phyloP scores from a whole-genome alignment of 139 green algal genomes.

The Microglena sp. region DNA sequence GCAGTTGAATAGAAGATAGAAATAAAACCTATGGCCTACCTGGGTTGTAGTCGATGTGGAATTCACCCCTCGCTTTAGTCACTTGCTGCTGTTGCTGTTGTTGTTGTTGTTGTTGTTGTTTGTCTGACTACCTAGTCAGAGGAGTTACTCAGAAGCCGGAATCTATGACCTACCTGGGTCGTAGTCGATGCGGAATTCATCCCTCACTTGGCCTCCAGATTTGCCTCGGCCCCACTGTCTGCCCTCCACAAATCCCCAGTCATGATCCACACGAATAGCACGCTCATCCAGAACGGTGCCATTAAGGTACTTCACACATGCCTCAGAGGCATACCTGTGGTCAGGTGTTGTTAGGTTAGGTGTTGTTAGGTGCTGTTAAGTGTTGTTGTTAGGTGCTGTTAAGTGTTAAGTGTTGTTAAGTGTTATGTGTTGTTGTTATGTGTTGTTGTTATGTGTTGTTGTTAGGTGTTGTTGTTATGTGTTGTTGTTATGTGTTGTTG shows the following conservation, averaged over 20 bases:
- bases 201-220: constrained; percentile 73
- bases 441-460: too few species aligned
- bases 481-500: too few species aligned
- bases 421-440: too few species aligned
- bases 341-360: too few species aligned
- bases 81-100: too few species aligned
- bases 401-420: too few species aligned
- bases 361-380: too few species aligned
- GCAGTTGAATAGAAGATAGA: neutral
- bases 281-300: constrained; percentile 89
- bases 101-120: too few species aligned
- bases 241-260: constrained; percentile 97
- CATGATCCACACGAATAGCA: constrained; percentile 88
- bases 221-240: constrained; percentile 88
- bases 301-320: constrained; percentile 52
- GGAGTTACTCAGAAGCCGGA: neutral
- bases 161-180: neutral
- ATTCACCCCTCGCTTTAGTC: constrained; percentile 44
- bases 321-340: neutral
- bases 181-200: neutral
- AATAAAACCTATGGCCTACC: neutral
- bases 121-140: too few species aligned
- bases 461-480: too few species aligned
- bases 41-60: neutral
- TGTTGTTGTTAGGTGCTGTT: too few species aligned